Conservation (phyloP, 1,139 yeast species). For the Ogataea hybrid region DNA sequence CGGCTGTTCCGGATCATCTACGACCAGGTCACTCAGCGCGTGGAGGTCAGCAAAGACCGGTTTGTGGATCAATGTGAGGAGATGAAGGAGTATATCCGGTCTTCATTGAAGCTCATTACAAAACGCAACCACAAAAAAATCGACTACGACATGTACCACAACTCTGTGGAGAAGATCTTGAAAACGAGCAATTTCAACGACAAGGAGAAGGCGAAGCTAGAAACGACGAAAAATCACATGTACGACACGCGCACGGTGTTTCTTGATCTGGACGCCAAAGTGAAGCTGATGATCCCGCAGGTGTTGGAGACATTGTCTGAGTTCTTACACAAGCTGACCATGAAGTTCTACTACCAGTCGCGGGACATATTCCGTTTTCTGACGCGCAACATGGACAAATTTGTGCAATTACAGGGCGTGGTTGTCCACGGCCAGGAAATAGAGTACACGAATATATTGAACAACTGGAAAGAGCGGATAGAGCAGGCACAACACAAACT, state of each 20-base stretch:
- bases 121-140: constrained; percentile 45
- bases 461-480: constrained; percentile 31
- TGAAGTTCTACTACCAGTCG: constrained; percentile 36
- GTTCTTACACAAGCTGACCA: constrained; percentile 43
- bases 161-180: constrained; percentile 40
- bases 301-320: constrained; percentile 46
- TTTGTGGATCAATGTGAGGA: constrained; percentile 38
- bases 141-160: constrained; percentile 40
- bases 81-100: constrained; percentile 41
- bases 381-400: constrained; percentile 34
- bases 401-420: constrained; percentile 42
- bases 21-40: constrained; percentile 28
- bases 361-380: constrained; percentile 34
- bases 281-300: constrained; percentile 45
- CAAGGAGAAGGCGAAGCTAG: constrained; percentile 40
- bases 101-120: constrained; percentile 40
- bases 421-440: constrained; percentile 17
- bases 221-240: constrained; percentile 34
- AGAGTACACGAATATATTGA: constrained; percentile 22
- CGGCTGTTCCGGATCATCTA: constrained; percentile 34
- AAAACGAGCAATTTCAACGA: constrained; percentile 37
- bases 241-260: constrained; percentile 36
- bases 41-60: constrained; percentile 38
- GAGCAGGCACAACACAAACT: constrained; percentile 35
- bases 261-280: constrained; percentile 40